A percentile compares a stretch with the other conserved stretches of the same genome.
These are phyloP conservation scores for Plasmodium fragile DNA, from an alignment of 169 alveolate species.

Conservation along the genomic window DNA sequence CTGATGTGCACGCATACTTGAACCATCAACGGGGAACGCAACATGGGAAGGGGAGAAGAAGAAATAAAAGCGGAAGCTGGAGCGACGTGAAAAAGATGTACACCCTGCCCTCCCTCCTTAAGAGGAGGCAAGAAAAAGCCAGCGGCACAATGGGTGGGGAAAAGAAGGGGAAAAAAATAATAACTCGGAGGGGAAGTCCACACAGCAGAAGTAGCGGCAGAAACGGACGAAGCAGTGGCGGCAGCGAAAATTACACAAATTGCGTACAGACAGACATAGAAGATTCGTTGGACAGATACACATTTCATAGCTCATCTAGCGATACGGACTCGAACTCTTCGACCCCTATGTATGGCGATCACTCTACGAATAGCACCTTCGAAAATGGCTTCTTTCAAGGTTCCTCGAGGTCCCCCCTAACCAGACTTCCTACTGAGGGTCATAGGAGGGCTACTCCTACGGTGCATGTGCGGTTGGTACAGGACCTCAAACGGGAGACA, in stretches of 20 bases:
- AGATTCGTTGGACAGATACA: neutral
- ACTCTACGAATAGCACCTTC: neutral
- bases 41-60: neutral
- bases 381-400: neutral
- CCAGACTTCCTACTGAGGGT: neutral
- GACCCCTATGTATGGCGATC: neutral
- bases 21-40: neutral
- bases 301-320: neutral
- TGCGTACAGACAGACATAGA: neutral
- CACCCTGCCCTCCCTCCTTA: constrained; percentile 45
- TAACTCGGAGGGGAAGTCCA: neutral
- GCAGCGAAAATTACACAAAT: neutral
- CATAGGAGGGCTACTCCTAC: neutral
- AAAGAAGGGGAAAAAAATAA: neutral
- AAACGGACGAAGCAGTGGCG: too few species aligned
- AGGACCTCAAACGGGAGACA: neutral
- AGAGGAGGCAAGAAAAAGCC: neutral
- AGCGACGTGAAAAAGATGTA: constrained; percentile 22
- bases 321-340: neutral
- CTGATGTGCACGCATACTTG: neutral
- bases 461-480: neutral
- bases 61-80: neutral
- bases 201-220: neutral
- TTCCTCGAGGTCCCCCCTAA: neutral
- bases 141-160: neutral